Percentiles rank a stretch among this genome's conserved stretches.
Conservation (phyloP, 352 stramenopile species). For the Globisporangium recalcitrans region DNA sequence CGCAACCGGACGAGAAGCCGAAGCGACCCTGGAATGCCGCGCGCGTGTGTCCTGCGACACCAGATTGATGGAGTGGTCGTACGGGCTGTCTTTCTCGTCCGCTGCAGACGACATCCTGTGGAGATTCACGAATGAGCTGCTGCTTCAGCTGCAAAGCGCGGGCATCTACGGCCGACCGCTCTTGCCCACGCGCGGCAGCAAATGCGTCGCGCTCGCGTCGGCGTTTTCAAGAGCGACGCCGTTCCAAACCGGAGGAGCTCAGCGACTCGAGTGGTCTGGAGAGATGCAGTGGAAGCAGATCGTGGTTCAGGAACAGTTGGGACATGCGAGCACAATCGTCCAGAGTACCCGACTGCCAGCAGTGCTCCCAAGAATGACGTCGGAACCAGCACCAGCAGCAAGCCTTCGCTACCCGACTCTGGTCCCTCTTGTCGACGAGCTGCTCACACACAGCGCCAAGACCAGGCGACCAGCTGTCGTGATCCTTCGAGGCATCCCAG, state of each 20-base stretch:
- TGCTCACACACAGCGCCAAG: slow-evolving; percentile 25
- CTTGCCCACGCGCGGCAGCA: slow-evolving; percentile 14
- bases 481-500: slow-evolving; percentile 65
- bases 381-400: background rate
- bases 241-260: slow-evolving; percentile 2
- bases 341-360: slow-evolving; percentile 25
- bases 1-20: background rate
- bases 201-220: slow-evolving; percentile 17
- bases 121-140: slow-evolving; percentile 34
- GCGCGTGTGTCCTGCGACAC: slow-evolving; percentile 21
- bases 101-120: slow-evolving; percentile 37
- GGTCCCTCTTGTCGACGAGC: slow-evolving; percentile 27
- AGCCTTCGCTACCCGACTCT: slow-evolving; percentile 30
- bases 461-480: slow-evolving; percentile 32
- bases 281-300: slow-evolving; percentile 10
- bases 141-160: slow-evolving; percentile 41
- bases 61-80: slow-evolving; percentile 24
- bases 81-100: slow-evolving; percentile 29
- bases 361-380: slow-evolving; percentile 1
- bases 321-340: background rate
- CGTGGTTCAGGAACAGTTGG: slow-evolving; percentile 10
- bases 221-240: slow-evolving; percentile 14
- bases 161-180: slow-evolving; percentile 29
- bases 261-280: slow-evolving; percentile 14
- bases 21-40: slow-evolving; percentile 20